A percentile compares a stretch with the other conserved stretches of the same genome.
Conservation (phyloP, 176 grass and related monocot species). For the Zea luxurians region DNA sequence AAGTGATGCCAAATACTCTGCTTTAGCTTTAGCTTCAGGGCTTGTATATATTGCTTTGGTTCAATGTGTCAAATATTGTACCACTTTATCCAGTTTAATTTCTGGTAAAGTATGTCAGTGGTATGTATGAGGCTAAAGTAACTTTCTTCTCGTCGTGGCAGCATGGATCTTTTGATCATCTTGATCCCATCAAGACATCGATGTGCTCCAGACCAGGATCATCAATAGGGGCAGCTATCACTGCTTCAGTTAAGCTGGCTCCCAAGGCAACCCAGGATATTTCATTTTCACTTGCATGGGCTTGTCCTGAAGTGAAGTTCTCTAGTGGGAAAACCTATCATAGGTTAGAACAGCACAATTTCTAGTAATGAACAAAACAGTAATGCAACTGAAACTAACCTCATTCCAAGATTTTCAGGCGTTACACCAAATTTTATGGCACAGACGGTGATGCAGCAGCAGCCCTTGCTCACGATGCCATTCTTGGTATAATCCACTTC, state of each 20-base stretch:
- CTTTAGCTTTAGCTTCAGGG: neutral
- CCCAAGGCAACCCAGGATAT: conserved; percentile 60
- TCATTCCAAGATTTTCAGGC: conserved; percentile 47
- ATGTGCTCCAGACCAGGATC: conserved; percentile 60
- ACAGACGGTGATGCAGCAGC: conserved; percentile 71
- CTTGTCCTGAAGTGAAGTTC: conserved; percentile 97
- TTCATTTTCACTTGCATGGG: conserved; percentile 97
- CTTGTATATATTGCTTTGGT: conserved; percentile 2
- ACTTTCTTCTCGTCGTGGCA: conserved; percentile 40
- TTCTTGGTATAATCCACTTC: conserved; percentile 55
- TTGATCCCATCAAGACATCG: conserved; percentile 59
- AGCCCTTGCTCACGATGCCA: conserved; percentile 80
- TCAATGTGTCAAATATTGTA: conserved; percentile 24
- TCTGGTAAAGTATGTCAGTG: conserved; percentile 6
- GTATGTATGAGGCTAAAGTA: neutral
- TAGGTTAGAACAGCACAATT: conserved; percentile 50
- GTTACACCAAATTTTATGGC: conserved; percentile 97
- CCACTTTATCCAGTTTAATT: neutral
- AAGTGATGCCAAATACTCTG: neutral
- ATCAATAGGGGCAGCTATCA: conserved; percentile 91
- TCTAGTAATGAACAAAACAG: conserved; percentile 18
- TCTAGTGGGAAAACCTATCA: conserved; percentile 88
- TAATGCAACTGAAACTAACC: conserved; percentile 22
- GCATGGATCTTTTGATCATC: conserved; percentile 86
- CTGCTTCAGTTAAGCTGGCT: conserved; percentile 68